These are phyloP conservation scores for Coemansia sp. DNA, from an alignment of 371 early-diverging fungal species.

Conservation along the genomic window DNA sequence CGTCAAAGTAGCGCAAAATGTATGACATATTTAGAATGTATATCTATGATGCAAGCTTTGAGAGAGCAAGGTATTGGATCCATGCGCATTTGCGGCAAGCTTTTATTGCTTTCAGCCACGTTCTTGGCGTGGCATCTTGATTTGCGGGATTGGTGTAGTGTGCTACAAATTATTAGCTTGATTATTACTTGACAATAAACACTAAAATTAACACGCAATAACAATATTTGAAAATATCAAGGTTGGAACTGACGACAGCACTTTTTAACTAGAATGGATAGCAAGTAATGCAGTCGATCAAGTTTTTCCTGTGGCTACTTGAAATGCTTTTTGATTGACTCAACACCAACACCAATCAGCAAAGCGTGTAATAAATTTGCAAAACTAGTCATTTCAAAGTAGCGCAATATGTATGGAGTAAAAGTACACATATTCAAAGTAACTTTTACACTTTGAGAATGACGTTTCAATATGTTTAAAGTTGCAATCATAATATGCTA, in stretches of 20 bases:
- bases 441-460: not conserved
- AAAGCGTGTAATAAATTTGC: conserved; percentile 21
- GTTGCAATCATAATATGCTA: not conserved
- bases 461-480: not conserved
- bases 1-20: conserved; percentile 26
- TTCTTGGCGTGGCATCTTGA: not conserved
- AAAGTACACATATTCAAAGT: not conserved
- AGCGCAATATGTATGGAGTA: conserved; percentile 30
- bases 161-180: not conserved
- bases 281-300: conserved; percentile 54
- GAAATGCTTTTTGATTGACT: conserved; percentile 33
- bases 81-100: not conserved
- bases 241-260: conserved; percentile 34
- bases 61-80: not conserved
- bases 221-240: not conserved
- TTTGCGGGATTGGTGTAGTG: not conserved
- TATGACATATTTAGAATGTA: conserved; percentile 5
- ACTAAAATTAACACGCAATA: not conserved
- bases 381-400: conserved; percentile 29
- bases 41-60: not conserved
- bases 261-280: conserved; percentile 54
- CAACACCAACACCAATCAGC: conserved; percentile 17
- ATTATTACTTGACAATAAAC: not conserved
- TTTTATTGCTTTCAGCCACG: not conserved
- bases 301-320: conserved; percentile 54